A percentile compares a stretch with the other conserved stretches of the same genome.
Conservation (phyloP, 2,329 filamentous ascomycete species). For the Fusarium equiseti region DNA sequence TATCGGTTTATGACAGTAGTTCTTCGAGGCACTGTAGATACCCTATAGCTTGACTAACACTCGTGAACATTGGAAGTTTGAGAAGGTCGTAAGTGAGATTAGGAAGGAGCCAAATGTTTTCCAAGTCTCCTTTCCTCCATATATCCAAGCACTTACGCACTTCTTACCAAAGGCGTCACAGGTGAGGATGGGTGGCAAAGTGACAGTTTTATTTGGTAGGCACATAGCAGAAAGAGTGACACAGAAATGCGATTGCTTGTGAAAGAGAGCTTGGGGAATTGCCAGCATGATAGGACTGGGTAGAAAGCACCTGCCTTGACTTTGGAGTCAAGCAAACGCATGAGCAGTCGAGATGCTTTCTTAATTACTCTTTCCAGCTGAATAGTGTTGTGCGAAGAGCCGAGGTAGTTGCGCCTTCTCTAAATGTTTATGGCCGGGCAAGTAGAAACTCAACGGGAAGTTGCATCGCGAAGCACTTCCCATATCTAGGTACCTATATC, state of each 20-base stretch:
- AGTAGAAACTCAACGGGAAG: neutral
- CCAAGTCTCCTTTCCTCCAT: neutral
- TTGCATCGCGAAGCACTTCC: neutral
- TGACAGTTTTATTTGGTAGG: too few relatives aligned
- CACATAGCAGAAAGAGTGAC: neutral
- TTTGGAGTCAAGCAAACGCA: neutral
- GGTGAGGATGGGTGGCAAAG: too few relatives aligned
- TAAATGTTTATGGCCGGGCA: too few relatives aligned
- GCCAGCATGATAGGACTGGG: neutral
- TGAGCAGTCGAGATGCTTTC: too few relatives aligned
- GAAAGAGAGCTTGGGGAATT: neutral
- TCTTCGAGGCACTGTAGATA: neutral
- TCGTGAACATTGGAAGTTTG: neutral
- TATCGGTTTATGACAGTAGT: neutral
- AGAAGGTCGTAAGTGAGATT: neutral
- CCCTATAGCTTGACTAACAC: neutral
- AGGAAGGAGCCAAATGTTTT: neutral
- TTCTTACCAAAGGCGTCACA: too few relatives aligned
- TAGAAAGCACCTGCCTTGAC: neutral
- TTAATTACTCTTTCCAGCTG: neutral
- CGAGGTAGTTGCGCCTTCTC: neutral
- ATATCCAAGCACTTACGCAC: neutral
- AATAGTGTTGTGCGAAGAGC: neutral
- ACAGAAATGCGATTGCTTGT: neutral
- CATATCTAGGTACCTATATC: neutral